Base-by-base conservation (phyloP, 352 stramenopile species). In the Pythium utonaiense region DNA sequence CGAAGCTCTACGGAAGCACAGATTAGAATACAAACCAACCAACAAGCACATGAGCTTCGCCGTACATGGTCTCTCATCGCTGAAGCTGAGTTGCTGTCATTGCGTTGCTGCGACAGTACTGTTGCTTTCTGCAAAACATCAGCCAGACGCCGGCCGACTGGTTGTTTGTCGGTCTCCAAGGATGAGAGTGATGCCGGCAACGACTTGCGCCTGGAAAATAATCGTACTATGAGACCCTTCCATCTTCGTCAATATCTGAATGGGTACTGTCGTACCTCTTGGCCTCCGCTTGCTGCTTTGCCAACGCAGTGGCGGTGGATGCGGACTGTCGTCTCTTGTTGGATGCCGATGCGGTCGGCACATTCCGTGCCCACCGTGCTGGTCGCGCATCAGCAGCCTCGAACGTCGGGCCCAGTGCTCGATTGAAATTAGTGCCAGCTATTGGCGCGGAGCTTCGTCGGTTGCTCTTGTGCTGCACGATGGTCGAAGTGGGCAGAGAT, bases 101-200 rank as follows among this genome's bases (percentile, higher is more conserved):
- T 55, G 45, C 8, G 22, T 31, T 75, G 74, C 42, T 88, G 78
- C 19, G 78, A 91, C 0, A 84, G 51, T n/a, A 74, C 49, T n/a
- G 77, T 91, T 40, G 81, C 81, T 25, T 73, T 77, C 30, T 82
- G 62, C 19, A 91, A 60, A 1, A 91, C 70, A 60, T 91, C 77
- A 0, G 77, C 78, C 16, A 91, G 47, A 0, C 74, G 61, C 14
- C 60, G 68, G 55, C 53, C 47, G 10, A 27, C 57, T 16, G 27
- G 14, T 9, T 10, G 45, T 14, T 27, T 28, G 13, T 49, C 22
- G 8, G 22, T 71, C 27, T 58, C 58, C 31, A 66, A 54, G 19
- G 42, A 62, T 38, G 56, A 63, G 3, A 67, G 16, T 6, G 53
- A 51, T 9, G 25, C 27, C 2, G 63, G 57, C 52, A 70, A 41